Evolutionary conservation across 2,329 filamentous ascomycete genomes (phyloP), one percentile per base, ranked within the genome.

Genomic region (Alternaria postmessia): DNA sequence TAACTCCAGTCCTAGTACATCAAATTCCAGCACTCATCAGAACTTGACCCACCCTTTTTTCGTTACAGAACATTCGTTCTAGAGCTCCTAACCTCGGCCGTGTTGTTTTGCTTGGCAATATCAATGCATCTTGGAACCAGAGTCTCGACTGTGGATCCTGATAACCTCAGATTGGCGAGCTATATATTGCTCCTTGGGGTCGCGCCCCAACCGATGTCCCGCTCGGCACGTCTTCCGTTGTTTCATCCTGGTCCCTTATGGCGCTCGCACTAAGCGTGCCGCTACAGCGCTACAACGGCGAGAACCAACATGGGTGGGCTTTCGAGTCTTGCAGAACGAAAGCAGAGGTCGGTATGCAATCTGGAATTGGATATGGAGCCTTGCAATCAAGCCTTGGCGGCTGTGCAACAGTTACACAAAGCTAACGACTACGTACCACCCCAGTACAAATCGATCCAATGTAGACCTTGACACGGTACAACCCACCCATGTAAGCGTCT

Each of bases 181-280:
- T 36, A 26, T 24, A n/a, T 43, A n/a, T 41, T 58, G 39, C 11
- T 39, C 26, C 28, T 41, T 24, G 20, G 42, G 43, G 54, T 34
- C 26, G 1, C 39, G 30, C 38, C 38, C 38, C 28, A 43, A 56
- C 20, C 62, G 63, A 65, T 66, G 62, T 64, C 61, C 62, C 63
- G 60, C 41, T 44, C 60, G 58, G 59, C 54, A 63, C 55, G 49
- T n/a, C 47, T 61, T 62, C 61, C 61, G 52, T 58, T 39, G 55
- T 22, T 47, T 55, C 57, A 54, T 53, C 51, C 62, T 59, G 54
- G 58, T 53, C 34, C 63, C 57, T 58, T 51, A 49, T 43, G 18
- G 26, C 55, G 42, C 46, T 39, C 18, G 34, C 34, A 47, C 22
- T 48, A 41, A 48, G 56, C 49, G 56, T 65, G 55, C 52, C 57